Base-by-base conservation (phyloP, 208 protist genomes). In the Crithidia acanthocephali region DNA sequence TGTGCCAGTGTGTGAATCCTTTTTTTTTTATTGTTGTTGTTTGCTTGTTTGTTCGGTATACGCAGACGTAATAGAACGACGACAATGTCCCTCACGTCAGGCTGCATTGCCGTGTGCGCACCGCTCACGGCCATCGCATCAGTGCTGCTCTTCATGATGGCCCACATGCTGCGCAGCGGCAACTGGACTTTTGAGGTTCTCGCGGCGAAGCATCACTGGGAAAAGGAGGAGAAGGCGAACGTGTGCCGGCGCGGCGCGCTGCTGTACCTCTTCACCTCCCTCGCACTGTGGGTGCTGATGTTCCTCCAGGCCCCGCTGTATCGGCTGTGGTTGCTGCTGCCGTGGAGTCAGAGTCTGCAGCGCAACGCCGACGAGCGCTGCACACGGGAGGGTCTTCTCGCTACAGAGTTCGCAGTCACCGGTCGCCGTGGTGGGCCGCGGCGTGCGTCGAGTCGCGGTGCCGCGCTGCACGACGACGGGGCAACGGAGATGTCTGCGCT, bases 121-220 rank as follows among this genome's bases (percentile, higher is more conserved):
- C 69, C 74, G 7, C 74, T 84, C 40, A 79, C 78, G 25, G 28
- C 81, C 13, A 52, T 69, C 8, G 66, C 73, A 16, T 63, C 72
- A 25, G 27, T 86, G 37, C 68, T 86, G 23, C 74, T 86, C 22
- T 77, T 83, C 23, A 75, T 72, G 48, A 69, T 86, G 63, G 55
- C 73, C 0, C 50, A 76, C 57, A 77, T 76, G 45, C 69, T 88
- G 56, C 66, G 85, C 35, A 57, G 64, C 52, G 70, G 72, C 22
- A 85, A 72, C 65, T 85, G 78, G 81, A 94, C 88, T n/a, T 94
- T 94, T 47, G 60, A 81, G 22, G 72, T 94, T 11, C 44, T 90
- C n/a, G 74, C 81, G 30, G 83, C 75, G 9, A 87, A 90, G 61
- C 55, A 86, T 33, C 69, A 70, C n/a, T 94, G 88, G 88, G 77